Conservation (phyloP, 106 monocot species). For the Dendrobium catenatum region DNA sequence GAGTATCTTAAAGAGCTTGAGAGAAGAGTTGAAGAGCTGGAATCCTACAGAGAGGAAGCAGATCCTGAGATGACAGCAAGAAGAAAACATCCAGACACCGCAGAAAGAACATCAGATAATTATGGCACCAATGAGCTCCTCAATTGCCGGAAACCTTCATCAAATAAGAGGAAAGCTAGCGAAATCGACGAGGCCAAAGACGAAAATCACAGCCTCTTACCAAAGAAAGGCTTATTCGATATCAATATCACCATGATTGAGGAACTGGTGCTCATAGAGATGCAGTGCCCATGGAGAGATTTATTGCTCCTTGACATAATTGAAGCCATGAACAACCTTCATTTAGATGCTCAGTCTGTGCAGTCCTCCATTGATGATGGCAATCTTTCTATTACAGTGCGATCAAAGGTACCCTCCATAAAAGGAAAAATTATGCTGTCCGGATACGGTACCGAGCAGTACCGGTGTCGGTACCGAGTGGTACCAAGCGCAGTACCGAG, state of each 20-base stretch:
- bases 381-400: constrained; percentile 38
- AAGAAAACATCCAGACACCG: constrained; percentile 35
- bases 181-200: constrained; percentile 16
- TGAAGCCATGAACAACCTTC: constrained; percentile 50
- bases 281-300: constrained; percentile 78
- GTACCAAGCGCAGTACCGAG: too few relatives aligned
- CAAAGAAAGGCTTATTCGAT: constrained; percentile 29
- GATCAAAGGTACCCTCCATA: constrained; percentile 50
- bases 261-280: constrained; percentile 47
- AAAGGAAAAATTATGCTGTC: too few relatives aligned
- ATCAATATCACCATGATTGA: constrained; percentile 57
- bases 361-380: constrained; percentile 50
- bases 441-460: too few relatives aligned
- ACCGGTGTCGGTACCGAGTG: too few relatives aligned
- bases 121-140: constrained; percentile 23
- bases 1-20: constrained; percentile 77
- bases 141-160: constrained; percentile 8
- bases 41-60: constrained; percentile 33
- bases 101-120: constrained; percentile 72
- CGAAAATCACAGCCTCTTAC: constrained; percentile 20
- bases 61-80: constrained; percentile 20
- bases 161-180: constrained; percentile 45
- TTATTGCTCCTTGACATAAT: constrained; percentile 61
- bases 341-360: constrained; percentile 60
- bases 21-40: constrained; percentile 59